Evolutionary conservation across 495 filamentous ascomycete species (phyloP).

Genomic region (Terfezia boudieri): DNA sequence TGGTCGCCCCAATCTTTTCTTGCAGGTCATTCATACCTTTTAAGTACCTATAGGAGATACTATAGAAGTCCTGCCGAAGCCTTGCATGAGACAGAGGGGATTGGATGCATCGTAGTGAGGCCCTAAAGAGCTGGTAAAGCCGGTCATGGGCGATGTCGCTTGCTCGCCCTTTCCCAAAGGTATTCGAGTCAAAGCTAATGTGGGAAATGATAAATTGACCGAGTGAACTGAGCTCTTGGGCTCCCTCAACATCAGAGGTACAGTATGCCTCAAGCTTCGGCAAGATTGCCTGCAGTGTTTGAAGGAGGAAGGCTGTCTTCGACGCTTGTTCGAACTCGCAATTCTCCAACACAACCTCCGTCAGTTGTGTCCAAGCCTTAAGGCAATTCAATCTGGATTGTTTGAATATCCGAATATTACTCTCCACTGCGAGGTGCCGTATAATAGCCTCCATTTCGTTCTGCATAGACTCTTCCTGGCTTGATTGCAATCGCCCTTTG

Average conservation of each 20-base stretch:
- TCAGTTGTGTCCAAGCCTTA: slow-evolving; percentile 56
- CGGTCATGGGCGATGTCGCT: slow-evolving; percentile 68
- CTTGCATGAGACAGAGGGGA: slow-evolving; percentile 43
- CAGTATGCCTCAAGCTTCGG: slow-evolving; percentile 61
- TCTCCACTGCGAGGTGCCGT: slow-evolving; percentile 35
- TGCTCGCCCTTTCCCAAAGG: slow-evolving; percentile 25
- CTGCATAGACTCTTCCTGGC: slow-evolving; percentile 30
- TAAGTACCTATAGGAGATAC: slow-evolving; percentile 67
- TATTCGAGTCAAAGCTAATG: slow-evolving; percentile 34
- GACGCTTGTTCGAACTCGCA: slow-evolving; percentile 46
- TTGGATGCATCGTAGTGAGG: slow-evolving; percentile 51
- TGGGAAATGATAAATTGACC: slow-evolving; percentile 54
- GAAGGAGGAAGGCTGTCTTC: slow-evolving; percentile 54
- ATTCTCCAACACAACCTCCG: slow-evolving; percentile 54
- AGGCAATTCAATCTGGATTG: slow-evolving; percentile 40
- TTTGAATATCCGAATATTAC: slow-evolving; percentile 37
- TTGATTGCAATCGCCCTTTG: slow-evolving; percentile 10
- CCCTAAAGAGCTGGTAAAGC: slow-evolving; percentile 72
- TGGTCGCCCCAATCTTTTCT: slow-evolving; percentile 20
- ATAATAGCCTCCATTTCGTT: slow-evolving; percentile 38
- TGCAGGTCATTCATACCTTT: slow-evolving; percentile 38
- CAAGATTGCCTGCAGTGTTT: slow-evolving; percentile 61
- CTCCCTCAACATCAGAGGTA: slow-evolving; percentile 37
- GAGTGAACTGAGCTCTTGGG: slow-evolving; percentile 51
- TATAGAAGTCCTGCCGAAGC: slow-evolving; percentile 65